A percentile compares a stretch with the other conserved stretches of the same genome.
Evolutionary conservation across 495 filamentous ascomycete species (phyloP).

Genomic region (Parmelia sp.): DNA sequence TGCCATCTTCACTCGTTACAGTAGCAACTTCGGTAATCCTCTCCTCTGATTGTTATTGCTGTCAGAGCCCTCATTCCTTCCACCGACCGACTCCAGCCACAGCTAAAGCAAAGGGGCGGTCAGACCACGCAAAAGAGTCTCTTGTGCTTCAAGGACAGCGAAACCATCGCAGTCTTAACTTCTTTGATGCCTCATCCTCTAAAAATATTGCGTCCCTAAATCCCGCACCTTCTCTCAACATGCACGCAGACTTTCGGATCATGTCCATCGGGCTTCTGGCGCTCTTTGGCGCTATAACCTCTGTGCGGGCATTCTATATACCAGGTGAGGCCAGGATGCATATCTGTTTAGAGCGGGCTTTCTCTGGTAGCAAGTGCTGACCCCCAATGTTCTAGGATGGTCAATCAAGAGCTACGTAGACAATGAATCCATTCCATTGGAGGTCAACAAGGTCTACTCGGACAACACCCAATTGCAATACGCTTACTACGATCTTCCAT

Average conservation of each 20-base stretch:
- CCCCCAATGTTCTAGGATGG: constrained; percentile 45
- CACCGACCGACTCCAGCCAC: neutral
- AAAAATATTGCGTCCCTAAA: constrained; percentile 4
- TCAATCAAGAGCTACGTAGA: constrained; percentile 77
- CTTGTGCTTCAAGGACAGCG: neutral
- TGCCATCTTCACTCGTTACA: constrained; percentile 61
- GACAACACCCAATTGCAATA: constrained; percentile 89
- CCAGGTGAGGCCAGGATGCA: constrained; percentile 50
- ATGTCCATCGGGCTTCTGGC: constrained; percentile 29
- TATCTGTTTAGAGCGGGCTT: too few species aligned
- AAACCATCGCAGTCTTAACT: neutral
- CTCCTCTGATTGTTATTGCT: neutral
- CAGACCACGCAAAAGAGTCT: neutral
- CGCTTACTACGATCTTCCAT: constrained; percentile 88
- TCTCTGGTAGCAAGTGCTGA: constrained; percentile 29
- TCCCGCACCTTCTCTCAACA: constrained; percentile 17
- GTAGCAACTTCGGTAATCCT: constrained; percentile 19
- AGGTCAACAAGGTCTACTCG: constrained; percentile 95
- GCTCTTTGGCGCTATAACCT: constrained; percentile 27
- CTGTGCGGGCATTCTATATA: constrained; percentile 64
- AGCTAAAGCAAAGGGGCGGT: neutral
- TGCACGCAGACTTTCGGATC: constrained; percentile 33
- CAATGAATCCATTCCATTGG: constrained; percentile 71
- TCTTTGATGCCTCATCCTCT: neutral
- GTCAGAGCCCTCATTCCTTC: constrained; percentile 11